These are phyloP conservation scores for Naganishia onofrii DNA, from an alignment of 768 basidiomycete species.

Conservation along the genomic window DNA sequence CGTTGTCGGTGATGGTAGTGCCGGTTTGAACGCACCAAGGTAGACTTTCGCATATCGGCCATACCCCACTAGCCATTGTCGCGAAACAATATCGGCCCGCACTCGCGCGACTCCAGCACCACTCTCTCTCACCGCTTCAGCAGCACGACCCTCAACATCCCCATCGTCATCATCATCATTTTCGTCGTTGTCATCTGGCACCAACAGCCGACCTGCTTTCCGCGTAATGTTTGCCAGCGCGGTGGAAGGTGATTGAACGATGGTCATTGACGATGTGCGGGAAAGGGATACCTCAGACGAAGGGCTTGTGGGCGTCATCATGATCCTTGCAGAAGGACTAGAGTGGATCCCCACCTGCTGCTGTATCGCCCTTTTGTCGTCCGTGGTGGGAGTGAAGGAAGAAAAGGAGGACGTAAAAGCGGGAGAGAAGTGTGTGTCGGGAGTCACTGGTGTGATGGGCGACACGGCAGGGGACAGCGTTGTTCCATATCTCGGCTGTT, in stretches of 20 bases:
- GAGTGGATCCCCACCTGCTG: not conserved
- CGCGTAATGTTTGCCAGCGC: not conserved
- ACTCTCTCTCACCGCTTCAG: not conserved
- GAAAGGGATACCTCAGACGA: not conserved
- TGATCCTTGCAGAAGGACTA: too few relatives aligned
- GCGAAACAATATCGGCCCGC: constrained; percentile 3
- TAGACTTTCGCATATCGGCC: constrained; percentile 46
- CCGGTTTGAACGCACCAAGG: constrained; percentile 37
- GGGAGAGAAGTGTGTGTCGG: not conserved
- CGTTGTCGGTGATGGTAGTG: constrained; percentile 13
- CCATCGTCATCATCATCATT: not conserved
- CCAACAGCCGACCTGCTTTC: not conserved
- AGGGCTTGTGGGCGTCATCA: not conserved
- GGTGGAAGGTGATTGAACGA: constrained; percentile 8
- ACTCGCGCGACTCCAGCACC: not conserved
- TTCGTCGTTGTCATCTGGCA: too few relatives aligned
- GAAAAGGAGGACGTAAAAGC: not conserved
- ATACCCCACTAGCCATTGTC: constrained; percentile 37
- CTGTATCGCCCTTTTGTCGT: not conserved
- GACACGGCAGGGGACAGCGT: not conserved
- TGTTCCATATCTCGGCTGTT: not conserved
- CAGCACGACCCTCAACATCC: not conserved
- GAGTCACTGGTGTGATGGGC: constrained; percentile 3
- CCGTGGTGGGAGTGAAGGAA: not conserved
- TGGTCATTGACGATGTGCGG: not conserved